Conservation (phyloP, 768 basidiomycete genomes). For the Boletus subparvulus region DNA sequence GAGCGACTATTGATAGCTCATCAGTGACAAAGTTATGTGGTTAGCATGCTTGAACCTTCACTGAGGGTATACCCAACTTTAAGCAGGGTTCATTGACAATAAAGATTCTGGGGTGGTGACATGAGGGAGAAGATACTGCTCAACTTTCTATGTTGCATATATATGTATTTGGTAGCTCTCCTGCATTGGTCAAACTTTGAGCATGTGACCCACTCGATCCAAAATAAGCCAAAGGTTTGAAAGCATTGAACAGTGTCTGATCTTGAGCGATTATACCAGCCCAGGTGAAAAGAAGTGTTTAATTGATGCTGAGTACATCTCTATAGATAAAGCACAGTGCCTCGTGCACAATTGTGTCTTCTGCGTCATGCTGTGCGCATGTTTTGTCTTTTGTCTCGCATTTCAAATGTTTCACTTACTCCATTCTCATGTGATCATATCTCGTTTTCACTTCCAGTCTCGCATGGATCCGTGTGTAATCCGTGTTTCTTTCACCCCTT, state of each 20-base stretch:
- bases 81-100: constrained; percentile 43
- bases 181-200: constrained; percentile 4
- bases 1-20: constrained; percentile 20
- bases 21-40: not conserved
- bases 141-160: not conserved
- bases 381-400: too few species aligned
- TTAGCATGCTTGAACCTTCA: constrained; percentile 46
- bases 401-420: too few species aligned
- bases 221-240: not conserved
- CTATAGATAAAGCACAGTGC: too few species aligned
- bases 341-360: too few species aligned
- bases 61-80: constrained; percentile 56
- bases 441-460: too few species aligned
- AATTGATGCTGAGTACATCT: constrained; percentile 24
- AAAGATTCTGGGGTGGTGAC: constrained; percentile 18
- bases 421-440: too few species aligned
- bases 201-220: constrained; percentile 5
- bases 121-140: constrained; percentile 4
- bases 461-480: too few species aligned
- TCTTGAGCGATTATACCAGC: not conserved
- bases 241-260: not conserved
- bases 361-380: too few species aligned
- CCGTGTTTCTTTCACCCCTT: too few species aligned
- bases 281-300: constrained; percentile 6
- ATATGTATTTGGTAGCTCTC: constrained; percentile 13